phyloP scores from a whole-genome alignment of 2,329 filamentous ascomycete genomes.

The Aurifilum marmelostoma region DNA sequence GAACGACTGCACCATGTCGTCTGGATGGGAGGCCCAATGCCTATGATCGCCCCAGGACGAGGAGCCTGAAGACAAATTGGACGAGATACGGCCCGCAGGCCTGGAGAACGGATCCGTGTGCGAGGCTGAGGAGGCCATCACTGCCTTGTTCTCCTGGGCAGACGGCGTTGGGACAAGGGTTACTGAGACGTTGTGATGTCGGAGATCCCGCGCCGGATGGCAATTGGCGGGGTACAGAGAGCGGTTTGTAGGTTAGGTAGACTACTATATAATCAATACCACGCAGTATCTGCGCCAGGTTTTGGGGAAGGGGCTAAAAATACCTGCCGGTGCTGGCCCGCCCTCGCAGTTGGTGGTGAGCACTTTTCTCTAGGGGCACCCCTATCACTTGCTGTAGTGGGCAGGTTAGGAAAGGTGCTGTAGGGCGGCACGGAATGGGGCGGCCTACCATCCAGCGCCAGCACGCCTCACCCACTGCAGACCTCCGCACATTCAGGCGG shows the following conservation, averaged over 20 bases:
- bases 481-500: neutral
- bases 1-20: slow-evolving; percentile 38
- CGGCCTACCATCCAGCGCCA: neutral
- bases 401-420: neutral
- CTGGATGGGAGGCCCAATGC: slow-evolving; percentile 40
- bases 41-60: slow-evolving; percentile 33
- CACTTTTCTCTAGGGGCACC: neutral
- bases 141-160: neutral
- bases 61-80: slow-evolving; percentile 31
- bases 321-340: neutral
- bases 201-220: neutral
- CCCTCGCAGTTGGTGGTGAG: neutral
- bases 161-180: neutral
- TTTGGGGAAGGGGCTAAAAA: neutral
- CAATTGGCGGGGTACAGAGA: neutral
- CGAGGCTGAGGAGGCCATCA: slow-evolving; percentile 20
- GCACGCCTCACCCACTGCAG: neutral
- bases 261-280: neutral
- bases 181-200: neutral
- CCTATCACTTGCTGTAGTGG: no score
- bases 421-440: slow-evolving; percentile 11
- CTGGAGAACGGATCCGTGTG: slow-evolving; percentile 25
- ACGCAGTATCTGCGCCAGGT: neutral
- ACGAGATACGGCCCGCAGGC: slow-evolving; percentile 11
- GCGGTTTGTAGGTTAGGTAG: neutral